Percentiles rank a stretch among this genome's conserved stretches.
Conservation (phyloP, 2,329 filamentous ascomycete genomes). For the Arthroderma sp. region DNA sequence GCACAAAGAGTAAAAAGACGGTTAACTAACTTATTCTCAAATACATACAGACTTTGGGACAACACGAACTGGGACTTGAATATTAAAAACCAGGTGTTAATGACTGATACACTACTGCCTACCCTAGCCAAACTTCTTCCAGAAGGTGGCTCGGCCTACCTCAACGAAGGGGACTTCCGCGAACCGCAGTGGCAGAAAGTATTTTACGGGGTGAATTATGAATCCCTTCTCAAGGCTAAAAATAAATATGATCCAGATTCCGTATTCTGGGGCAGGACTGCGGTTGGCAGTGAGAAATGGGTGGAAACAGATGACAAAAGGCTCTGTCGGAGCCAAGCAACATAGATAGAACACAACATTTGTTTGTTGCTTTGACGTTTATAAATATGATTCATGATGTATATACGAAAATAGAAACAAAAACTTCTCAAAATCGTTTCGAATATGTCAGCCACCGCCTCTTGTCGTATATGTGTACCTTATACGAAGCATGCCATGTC, state of each 20-base stretch:
- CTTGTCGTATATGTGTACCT: too few species aligned
- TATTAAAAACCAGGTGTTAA: not conserved
- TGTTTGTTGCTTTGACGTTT: too few species aligned
- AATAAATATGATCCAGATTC: conserved; percentile 27
- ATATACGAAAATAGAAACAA: too few species aligned
- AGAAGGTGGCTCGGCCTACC: conserved; percentile 19
- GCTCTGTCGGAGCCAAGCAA: not conserved
- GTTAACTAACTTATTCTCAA: too few species aligned
- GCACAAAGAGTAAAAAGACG: not conserved
- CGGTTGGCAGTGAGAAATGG: conserved; percentile 36
- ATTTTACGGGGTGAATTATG: conserved; percentile 23
- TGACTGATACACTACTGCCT: not conserved
- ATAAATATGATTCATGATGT: too few species aligned
- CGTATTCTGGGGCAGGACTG: conserved; percentile 35
- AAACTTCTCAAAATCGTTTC: too few species aligned
- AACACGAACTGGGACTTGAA: not conserved
- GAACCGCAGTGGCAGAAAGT: conserved; percentile 27
- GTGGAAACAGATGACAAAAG: not conserved
- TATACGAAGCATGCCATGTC: too few species aligned
- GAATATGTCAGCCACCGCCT: too few species aligned
- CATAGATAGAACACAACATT: too few species aligned
- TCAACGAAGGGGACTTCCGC: conserved; percentile 24
- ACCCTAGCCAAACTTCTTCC: not conserved
- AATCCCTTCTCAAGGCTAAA: conserved; percentile 27
- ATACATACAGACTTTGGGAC: not conserved